A percentile compares a stretch with the other conserved stretches of the same genome.
Evolutionary conservation across 23 red algal species (phyloP).

Genomic region (Gracilaria gracilis): DNA sequence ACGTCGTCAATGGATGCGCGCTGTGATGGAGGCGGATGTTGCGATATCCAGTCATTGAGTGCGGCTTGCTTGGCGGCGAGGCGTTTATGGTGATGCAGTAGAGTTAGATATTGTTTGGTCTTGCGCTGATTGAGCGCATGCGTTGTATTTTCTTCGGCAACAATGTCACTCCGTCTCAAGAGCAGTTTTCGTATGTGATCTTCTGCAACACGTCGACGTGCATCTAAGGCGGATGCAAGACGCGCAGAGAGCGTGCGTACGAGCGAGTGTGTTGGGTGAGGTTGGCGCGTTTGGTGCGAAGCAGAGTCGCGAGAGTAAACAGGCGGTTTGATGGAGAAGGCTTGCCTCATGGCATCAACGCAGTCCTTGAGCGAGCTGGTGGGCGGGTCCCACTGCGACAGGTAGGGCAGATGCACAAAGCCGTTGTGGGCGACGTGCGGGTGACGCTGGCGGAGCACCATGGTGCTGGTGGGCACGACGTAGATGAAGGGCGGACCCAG

Average conservation of each 20-base stretch:
- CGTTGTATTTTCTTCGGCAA: conserved; percentile 25
- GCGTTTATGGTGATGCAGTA: background rate
- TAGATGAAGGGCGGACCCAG: conserved; percentile 31
- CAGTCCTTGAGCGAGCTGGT: conserved; percentile 15
- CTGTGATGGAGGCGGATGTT: background rate
- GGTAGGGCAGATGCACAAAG: conserved; percentile 42
- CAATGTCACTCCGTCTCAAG: conserved; percentile 1
- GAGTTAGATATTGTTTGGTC: background rate
- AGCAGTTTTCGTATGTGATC: background rate
- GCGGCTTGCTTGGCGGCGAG: conserved; percentile 2
- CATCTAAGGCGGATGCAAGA: background rate
- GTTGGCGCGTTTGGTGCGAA: background rate
- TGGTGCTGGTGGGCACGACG: conserved; percentile 41
- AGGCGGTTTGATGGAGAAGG: conserved; percentile 52
- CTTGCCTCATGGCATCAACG: conserved; percentile 46
- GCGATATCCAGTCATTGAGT: background rate
- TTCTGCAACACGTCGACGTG: background rate
- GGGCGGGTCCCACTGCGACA: conserved; percentile 54
- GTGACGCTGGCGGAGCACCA: conserved; percentile 41
- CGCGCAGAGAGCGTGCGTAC: conserved; percentile 17
- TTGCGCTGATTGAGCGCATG: background rate
- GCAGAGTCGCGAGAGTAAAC: conserved; percentile 19
- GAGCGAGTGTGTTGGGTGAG: conserved; percentile 3
- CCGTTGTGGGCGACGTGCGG: conserved; percentile 47
- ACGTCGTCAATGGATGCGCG: conserved; percentile 22